A percentile compares a stretch with the other conserved stretches of the same genome.
Conservation (phyloP, 805 yeast species). For the Saturnispora mendoncae region DNA sequence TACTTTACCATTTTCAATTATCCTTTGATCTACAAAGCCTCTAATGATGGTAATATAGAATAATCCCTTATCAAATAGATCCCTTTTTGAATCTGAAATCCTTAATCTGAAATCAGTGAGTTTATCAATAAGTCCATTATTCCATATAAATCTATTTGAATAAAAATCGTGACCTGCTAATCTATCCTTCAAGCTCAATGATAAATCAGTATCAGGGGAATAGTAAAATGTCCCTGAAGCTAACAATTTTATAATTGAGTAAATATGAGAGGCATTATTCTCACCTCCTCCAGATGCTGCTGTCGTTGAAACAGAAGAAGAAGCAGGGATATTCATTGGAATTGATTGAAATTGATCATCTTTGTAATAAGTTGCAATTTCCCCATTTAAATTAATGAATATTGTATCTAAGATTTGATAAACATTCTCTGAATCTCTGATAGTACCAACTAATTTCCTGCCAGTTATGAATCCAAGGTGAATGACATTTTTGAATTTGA, state of each 20-base stretch:
- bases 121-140: slow-evolving; percentile 37
- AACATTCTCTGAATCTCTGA: slow-evolving; percentile 45
- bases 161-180: slow-evolving; percentile 28
- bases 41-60: slow-evolving; percentile 41
- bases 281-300: not conserved
- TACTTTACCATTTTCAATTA: slow-evolving; percentile 20
- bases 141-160: slow-evolving; percentile 44
- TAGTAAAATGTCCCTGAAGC: slow-evolving; percentile 42
- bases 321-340: too few species aligned
- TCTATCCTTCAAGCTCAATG: slow-evolving; percentile 37
- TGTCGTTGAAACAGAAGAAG: too few species aligned
- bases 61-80: slow-evolving; percentile 36
- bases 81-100: slow-evolving; percentile 33
- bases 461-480: slow-evolving; percentile 53
- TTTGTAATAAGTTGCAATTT: slow-evolving; percentile 19
- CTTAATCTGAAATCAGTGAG: slow-evolving; percentile 39
- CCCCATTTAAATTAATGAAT: slow-evolving; percentile 54
- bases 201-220: slow-evolving; percentile 39
- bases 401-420: slow-evolving; percentile 50
- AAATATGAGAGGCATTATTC: slow-evolving; percentile 13
- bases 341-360: slow-evolving; percentile 1
- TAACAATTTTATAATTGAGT: slow-evolving; percentile 32
- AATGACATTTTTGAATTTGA: slow-evolving; percentile 43
- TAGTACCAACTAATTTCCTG: slow-evolving; percentile 44
- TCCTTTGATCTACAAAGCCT: slow-evolving; percentile 39